A percentile compares a stretch with the other conserved stretches of the same genome.
phyloP scores from a whole-genome alignment of 148 eudicot species.

The Chenopodium berlandieri region DNA sequence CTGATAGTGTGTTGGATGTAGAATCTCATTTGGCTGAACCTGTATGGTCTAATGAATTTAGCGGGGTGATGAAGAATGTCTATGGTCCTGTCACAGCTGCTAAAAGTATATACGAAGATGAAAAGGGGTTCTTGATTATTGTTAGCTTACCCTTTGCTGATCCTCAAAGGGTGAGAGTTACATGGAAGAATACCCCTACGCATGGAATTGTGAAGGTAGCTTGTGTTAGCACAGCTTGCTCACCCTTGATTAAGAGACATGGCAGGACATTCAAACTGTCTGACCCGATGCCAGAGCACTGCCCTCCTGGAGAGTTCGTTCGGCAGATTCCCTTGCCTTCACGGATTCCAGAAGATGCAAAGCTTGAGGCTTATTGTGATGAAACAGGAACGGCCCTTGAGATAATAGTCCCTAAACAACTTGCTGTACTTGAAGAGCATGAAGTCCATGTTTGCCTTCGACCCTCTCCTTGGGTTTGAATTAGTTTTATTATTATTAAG shows the following conservation, averaged over 20 bases:
- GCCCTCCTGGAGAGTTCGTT: slow-evolving; percentile 60
- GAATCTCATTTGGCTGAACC: slow-evolving; percentile 41
- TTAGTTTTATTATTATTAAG: slow-evolving; percentile 20
- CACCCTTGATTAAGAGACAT: slow-evolving; percentile 47
- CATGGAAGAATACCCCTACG: slow-evolving; percentile 52
- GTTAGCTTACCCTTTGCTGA: slow-evolving; percentile 57
- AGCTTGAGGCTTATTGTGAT: slow-evolving; percentile 58
- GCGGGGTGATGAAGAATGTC: slow-evolving; percentile 51
- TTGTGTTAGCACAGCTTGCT: slow-evolving; percentile 49
- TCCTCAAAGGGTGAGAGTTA: slow-evolving; percentile 47
- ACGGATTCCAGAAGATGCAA: slow-evolving; percentile 60
- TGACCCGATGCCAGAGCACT: slow-evolving; percentile 52
- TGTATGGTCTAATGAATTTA: slow-evolving; percentile 44
- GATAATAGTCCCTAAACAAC: slow-evolving; percentile 60
- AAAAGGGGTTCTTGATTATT: slow-evolving; percentile 47
- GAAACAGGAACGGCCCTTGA: slow-evolving; percentile 54
- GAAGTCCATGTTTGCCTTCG: slow-evolving; percentile 56
- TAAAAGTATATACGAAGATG: slow-evolving; percentile 62
- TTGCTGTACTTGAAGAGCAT: slow-evolving; percentile 49
- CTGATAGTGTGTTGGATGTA: slow-evolving; percentile 32
- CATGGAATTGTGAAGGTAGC: slow-evolving; percentile 53
- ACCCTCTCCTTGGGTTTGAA: slow-evolving; percentile 48
- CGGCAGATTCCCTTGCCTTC: slow-evolving; percentile 47
- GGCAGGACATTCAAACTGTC: slow-evolving; percentile 54
- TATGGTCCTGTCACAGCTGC: slow-evolving; percentile 61